Percentiles rank a stretch among this genome's conserved stretches.
Evolutionary conservation across 139 green algal genomes (phyloP).

Genomic region (Ettlia oleoabundans): DNA sequence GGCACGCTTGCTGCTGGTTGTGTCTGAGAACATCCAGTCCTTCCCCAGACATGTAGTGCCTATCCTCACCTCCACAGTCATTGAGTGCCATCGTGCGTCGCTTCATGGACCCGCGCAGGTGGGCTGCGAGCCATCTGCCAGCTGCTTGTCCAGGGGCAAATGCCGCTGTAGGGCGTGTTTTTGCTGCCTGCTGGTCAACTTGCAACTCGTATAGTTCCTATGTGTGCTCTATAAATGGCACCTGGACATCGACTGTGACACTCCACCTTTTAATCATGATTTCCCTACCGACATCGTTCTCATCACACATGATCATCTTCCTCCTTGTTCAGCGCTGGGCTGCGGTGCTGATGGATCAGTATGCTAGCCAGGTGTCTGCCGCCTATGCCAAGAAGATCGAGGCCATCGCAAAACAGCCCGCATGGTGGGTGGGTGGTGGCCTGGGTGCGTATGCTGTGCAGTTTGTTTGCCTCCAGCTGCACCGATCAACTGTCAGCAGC

Average conservation of each 20-base stretch:
- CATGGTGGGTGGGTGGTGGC: conserved; percentile 56
- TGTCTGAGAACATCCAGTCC: conserved; percentile 62
- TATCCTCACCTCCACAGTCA: conserved; percentile 88
- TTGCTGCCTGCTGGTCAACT: neutral
- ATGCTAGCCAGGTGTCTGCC: conserved; percentile 67
- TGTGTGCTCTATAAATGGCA: too few relatives aligned
- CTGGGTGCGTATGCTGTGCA: too few relatives aligned
- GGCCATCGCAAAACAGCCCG: conserved; percentile 79
- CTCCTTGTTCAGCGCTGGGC: conserved; percentile 66
- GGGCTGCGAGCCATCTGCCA: too few relatives aligned
- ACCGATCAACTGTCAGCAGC: too few relatives aligned
- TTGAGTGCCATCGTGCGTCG: conserved; percentile 83
- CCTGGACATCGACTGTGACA: too few relatives aligned
- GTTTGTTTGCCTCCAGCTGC: too few relatives aligned
- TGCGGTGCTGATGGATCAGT: conserved; percentile 78
- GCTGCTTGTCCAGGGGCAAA: too few relatives aligned
- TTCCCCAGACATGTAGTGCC: conserved; percentile 84
- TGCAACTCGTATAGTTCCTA: neutral
- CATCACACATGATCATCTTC: neutral
- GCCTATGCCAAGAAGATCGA: conserved; percentile 88
- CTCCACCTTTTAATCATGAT: too few relatives aligned
- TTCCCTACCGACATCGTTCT: too few relatives aligned
- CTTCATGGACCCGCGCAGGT: conserved; percentile 73
- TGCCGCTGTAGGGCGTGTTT: too few relatives aligned
- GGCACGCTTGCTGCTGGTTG: conserved; percentile 80